Percentiles rank a stretch among this genome's conserved stretches.
phyloP scores from a whole-genome alignment of 106 monocot genomes.

The Iris macrosiphon region DNA sequence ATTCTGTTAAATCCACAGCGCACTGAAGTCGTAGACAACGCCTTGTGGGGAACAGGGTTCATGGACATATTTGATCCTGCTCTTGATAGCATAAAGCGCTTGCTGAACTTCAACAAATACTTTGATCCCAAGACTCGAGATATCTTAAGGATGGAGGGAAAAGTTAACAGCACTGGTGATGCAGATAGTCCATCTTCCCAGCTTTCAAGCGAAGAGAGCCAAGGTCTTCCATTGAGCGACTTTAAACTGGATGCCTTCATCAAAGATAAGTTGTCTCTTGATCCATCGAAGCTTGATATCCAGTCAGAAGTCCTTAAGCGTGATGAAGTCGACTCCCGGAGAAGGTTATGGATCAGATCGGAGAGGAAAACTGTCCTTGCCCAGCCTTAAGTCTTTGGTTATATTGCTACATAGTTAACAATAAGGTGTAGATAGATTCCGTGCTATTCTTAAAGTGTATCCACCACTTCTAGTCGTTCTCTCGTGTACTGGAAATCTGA shows the following conservation, averaged over 20 bases:
- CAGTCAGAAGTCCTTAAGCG: constrained; percentile 18
- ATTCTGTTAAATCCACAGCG: constrained; percentile 35
- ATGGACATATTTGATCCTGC: constrained; percentile 90
- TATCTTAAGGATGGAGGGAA: constrained; percentile 8
- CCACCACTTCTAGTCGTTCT: no score
- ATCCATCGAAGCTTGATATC: constrained; percentile 45
- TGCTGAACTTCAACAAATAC: constrained; percentile 54
- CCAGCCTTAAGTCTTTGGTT: constrained; percentile 11
- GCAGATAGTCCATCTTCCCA: no score
- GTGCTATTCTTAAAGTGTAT: no score
- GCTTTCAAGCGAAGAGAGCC: no score
- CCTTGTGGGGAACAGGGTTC: constrained; percentile 90
- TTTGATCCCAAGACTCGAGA: constrained; percentile 22
- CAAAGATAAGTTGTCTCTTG: constrained; percentile 51
- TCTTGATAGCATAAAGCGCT: constrained; percentile 60
- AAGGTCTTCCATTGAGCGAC: constrained; percentile 1
- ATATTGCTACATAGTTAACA: no score
- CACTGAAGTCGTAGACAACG: constrained; percentile 91
- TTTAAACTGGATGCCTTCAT: constrained; percentile 88
- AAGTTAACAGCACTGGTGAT: not conserved
- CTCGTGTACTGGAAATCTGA: no score
- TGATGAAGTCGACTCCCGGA: no score
- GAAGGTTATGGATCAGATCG: constrained; percentile 37
- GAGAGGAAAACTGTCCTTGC: constrained; percentile 16
- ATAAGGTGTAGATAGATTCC: no score